phyloP scores from a whole-genome alignment of 1,284 basidiomycete genomes.

The Ceratobasidium sp. region DNA sequence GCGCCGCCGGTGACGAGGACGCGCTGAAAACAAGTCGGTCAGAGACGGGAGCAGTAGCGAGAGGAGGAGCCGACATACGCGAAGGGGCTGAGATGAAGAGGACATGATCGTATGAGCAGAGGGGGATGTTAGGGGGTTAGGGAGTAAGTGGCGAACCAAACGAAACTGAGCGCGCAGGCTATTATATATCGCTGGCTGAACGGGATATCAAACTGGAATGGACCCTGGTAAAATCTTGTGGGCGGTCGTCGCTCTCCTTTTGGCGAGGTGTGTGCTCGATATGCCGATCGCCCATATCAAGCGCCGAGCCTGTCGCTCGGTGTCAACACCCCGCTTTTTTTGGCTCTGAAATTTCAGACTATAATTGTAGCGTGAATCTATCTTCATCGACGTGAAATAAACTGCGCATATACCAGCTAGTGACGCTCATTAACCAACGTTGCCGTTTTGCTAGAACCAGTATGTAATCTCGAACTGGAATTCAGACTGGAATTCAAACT shows the following conservation, averaged over 20 bases:
- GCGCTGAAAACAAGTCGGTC: conserved; percentile 58
- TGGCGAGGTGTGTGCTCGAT: conserved; percentile 33
- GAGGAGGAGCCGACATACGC: conserved; percentile 5
- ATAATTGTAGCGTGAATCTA: background rate
- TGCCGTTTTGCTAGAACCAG: background rate
- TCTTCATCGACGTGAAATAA: background rate
- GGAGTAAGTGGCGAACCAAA: background rate
- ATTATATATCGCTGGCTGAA: conserved; percentile 27
- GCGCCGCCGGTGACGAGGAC: conserved; percentile 85
- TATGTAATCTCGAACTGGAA: conserved; percentile 29
- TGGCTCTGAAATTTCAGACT: background rate
- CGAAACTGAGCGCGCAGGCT: background rate
- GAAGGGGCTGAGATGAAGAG: conserved; percentile 31
- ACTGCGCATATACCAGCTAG: conserved; percentile 22
- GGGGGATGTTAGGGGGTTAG: background rate
- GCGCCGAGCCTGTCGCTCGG: conserved; percentile 27
- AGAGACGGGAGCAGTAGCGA: background rate
- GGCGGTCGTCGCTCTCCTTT: conserved; percentile 38
- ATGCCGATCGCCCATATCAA: conserved; percentile 35
- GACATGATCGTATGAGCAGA: conserved; percentile 21
- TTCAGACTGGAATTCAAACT: conserved; percentile 20
- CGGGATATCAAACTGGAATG: conserved; percentile 39
- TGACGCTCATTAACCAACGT: too few relatives aligned
- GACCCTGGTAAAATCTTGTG: conserved; percentile 29
- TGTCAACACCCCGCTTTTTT: conserved; percentile 11